Conservation (phyloP, 176 grass and related monocot genomes). For the Musa acuminata region DNA sequence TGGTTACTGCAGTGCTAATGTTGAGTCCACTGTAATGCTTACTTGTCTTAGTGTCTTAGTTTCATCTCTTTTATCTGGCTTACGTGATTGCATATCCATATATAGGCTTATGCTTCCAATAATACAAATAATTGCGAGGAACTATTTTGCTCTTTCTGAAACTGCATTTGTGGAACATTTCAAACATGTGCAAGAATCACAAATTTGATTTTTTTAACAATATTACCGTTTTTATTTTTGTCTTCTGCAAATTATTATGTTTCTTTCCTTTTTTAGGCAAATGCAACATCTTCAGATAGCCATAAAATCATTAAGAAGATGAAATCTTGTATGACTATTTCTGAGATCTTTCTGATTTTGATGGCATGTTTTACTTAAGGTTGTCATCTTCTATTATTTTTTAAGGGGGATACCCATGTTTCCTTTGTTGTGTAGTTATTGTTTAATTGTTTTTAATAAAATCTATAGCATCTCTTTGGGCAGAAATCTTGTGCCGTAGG, state of each 20-base stretch:
- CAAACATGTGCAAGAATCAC: background rate
- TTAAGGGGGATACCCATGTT: background rate
- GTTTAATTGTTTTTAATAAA: background rate
- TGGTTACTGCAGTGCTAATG: background rate
- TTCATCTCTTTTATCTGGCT: background rate
- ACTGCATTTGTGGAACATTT: background rate
- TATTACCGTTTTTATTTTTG: background rate
- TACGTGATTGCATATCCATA: no score
- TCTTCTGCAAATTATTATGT: background rate
- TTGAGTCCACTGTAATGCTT: background rate
- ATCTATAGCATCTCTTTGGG: background rate
- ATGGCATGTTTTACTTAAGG: background rate
- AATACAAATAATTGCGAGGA: no score
- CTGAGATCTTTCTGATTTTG: background rate
- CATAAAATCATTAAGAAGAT: background rate
- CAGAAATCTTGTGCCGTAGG: background rate
- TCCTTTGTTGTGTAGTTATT: background rate
- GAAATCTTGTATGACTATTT: background rate
- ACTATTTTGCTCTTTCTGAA: background rate
- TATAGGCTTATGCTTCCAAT: no score
- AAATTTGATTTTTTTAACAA: background rate
- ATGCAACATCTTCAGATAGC: background rate
- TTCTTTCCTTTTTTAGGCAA: background rate
- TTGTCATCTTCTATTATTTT: no score
- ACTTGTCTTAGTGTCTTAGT: background rate